These are phyloP conservation scores for Saturnispora ahearnii DNA, from an alignment of 805 yeast genomes.

Conservation along the genomic window DNA sequence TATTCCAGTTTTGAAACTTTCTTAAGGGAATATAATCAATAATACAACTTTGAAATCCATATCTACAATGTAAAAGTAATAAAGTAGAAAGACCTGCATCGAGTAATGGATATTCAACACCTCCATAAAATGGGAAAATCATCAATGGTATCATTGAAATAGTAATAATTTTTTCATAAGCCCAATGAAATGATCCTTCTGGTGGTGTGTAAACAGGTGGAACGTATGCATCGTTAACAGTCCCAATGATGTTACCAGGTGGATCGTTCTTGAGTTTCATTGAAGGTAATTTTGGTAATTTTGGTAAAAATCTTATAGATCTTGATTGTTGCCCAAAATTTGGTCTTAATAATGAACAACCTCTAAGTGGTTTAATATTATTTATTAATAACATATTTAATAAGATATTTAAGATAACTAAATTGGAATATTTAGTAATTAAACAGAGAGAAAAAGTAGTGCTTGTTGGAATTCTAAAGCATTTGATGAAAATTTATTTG, in stretches of 20 bases:
- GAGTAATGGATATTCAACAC: conserved; percentile 56
- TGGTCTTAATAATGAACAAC: background rate
- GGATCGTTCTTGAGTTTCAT: conserved; percentile 66
- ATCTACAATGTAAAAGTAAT: conserved; percentile 67
- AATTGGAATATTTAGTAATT: background rate
- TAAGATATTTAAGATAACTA: background rate
- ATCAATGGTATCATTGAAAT: conserved; percentile 69
- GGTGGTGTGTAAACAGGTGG: conserved; percentile 52
- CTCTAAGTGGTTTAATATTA: background rate
- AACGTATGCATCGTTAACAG: conserved; percentile 80
- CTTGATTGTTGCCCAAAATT: conserved; percentile 6
- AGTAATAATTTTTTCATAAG: conserved; percentile 70
- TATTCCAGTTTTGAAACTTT: conserved; percentile 72
- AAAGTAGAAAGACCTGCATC: conserved; percentile 66
- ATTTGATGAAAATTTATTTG: background rate
- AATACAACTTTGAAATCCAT: conserved; percentile 87
- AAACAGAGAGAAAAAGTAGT: background rate
- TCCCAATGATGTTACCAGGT: conserved; percentile 86
- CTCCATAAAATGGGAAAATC: conserved; percentile 67
- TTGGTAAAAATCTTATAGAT: conserved; percentile 18
- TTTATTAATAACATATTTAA: background rate
- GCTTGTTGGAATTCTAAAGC: background rate
- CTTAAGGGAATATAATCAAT: conserved; percentile 86
- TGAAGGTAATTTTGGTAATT: conserved; percentile 16
- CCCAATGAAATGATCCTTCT: conserved; percentile 92